Percentiles rank a stretch among this genome's conserved stretches.
phyloP scores from a whole-genome alignment of 2,329 filamentous ascomycete genomes.

The Alternaria ventricosa region DNA sequence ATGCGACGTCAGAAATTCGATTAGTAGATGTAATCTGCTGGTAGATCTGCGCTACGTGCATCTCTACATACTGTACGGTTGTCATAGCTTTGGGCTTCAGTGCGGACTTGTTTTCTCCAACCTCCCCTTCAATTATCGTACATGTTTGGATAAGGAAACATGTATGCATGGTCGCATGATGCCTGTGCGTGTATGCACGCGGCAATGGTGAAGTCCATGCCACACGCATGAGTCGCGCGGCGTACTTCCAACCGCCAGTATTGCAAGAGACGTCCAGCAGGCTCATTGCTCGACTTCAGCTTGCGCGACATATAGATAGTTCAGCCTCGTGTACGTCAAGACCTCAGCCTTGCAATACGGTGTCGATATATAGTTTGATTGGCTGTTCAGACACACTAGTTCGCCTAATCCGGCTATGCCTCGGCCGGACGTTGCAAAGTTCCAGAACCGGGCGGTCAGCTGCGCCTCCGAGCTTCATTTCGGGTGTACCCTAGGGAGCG shows the following conservation, averaged over 20 bases:
- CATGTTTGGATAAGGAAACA: constrained; percentile 2
- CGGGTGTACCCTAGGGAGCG: constrained; percentile 14
- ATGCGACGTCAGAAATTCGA: neutral
- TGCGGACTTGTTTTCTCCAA: neutral
- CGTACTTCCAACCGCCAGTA: neutral
- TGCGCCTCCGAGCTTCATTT: constrained; percentile 19
- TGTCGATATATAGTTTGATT: neutral
- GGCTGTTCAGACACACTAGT: neutral
- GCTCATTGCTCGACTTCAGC: neutral
- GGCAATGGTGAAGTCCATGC: neutral
- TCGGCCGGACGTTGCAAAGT: constrained; percentile 12
- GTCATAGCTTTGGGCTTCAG: neutral
- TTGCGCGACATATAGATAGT: neutral
- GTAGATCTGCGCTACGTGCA: neutral
- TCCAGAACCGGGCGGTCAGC: constrained; percentile 10
- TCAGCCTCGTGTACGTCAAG: neutral
- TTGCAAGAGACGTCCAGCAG: neutral
- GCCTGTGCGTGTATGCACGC: neutral
- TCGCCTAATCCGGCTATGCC: constrained; percentile 11
- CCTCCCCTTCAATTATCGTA: neutral
- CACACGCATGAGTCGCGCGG: neutral
- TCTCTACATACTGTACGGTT: neutral
- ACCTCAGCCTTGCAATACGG: constrained; percentile 5
- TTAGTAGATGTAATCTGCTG: neutral
- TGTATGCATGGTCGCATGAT: neutral